Conservation (phyloP, 192 early-diverging fungal species). For the Spinellus fusiger region DNA sequence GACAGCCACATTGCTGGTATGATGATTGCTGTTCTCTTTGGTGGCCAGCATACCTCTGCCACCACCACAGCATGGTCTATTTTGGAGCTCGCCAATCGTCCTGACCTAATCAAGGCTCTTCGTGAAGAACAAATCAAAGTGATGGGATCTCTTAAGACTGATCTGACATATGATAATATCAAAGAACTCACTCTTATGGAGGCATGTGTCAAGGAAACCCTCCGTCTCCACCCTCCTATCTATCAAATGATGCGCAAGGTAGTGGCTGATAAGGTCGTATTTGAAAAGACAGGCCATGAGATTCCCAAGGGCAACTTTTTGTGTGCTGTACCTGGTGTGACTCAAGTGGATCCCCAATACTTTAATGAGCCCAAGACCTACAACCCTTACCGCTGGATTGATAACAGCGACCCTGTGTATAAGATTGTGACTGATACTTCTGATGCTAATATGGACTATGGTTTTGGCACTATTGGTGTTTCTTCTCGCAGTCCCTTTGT, state of each 20-base stretch:
- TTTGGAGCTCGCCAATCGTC: conserved; percentile 75
- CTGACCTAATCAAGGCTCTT: conserved; percentile 63
- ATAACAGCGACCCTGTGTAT: conserved; percentile 55
- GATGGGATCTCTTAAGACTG: conserved; percentile 50
- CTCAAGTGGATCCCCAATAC: conserved; percentile 71
- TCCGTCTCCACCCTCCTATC: conserved; percentile 92
- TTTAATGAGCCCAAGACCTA: conserved; percentile 79
- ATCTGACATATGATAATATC: conserved; percentile 65
- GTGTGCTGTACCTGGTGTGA: conserved; percentile 75
- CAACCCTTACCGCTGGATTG: conserved; percentile 74
- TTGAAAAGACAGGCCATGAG: conserved; percentile 71
- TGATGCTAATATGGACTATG: conserved; percentile 61
- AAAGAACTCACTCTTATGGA: conserved; percentile 75
- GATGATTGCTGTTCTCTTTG: conserved; percentile 96
- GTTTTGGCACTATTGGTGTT: conserved; percentile 62
- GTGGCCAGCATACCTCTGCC: conserved; percentile 94
- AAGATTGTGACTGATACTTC: conserved; percentile 38
- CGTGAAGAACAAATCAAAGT: conserved; percentile 64
- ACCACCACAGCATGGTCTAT: conserved; percentile 92
- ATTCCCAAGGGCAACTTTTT: conserved; percentile 91
- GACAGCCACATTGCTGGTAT: conserved; percentile 87
- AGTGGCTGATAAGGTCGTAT: conserved; percentile 54
- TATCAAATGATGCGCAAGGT: conserved; percentile 93
- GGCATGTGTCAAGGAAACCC: conserved; percentile 81
- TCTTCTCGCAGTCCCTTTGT: conserved; percentile 78